These are phyloP conservation scores for Bocquillonia castaneifolia DNA, from an alignment of 441 rosid genomes.

Conservation along the genomic window DNA sequence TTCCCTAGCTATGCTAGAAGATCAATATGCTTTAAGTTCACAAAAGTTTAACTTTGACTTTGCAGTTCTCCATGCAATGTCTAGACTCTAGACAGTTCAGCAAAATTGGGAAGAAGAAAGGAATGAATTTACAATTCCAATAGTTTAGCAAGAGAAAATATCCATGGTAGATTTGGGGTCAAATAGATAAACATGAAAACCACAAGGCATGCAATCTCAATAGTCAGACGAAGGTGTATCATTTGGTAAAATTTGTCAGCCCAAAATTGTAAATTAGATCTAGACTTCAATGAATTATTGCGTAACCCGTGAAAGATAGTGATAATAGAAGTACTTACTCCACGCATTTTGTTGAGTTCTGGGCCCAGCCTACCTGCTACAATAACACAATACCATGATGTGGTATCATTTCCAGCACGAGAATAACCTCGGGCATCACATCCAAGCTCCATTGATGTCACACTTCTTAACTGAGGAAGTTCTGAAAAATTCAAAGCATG, in stretches of 20 bases:
- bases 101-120: background rate
- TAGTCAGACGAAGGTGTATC: conserved; percentile 3
- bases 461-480: conserved; percentile 85
- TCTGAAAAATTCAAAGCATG: conserved; percentile 37
- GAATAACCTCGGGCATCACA: conserved; percentile 92
- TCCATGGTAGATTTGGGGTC: background rate
- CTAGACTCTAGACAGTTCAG: no score
- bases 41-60: no score
- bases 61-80: no score
- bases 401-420: conserved; percentile 71
- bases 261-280: background rate
- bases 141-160: background rate
- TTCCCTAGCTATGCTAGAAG: no score
- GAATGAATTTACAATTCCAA: background rate
- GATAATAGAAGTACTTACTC: conserved; percentile 45
- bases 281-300: background rate
- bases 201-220: background rate
- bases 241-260: background rate
- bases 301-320: conserved; percentile 18
- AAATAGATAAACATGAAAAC: background rate
- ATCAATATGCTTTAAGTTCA: no score
- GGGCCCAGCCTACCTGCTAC: conserved; percentile 86
- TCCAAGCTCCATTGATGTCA: conserved; percentile 83
- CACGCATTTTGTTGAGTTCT: conserved; percentile 87
- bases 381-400: conserved; percentile 89